A percentile compares a stretch with the other conserved stretches of the same genome.
Evolutionary conservation across 2,329 filamentous ascomycete genomes (phyloP).

Genomic region (Colletotrichum aenigma): DNA sequence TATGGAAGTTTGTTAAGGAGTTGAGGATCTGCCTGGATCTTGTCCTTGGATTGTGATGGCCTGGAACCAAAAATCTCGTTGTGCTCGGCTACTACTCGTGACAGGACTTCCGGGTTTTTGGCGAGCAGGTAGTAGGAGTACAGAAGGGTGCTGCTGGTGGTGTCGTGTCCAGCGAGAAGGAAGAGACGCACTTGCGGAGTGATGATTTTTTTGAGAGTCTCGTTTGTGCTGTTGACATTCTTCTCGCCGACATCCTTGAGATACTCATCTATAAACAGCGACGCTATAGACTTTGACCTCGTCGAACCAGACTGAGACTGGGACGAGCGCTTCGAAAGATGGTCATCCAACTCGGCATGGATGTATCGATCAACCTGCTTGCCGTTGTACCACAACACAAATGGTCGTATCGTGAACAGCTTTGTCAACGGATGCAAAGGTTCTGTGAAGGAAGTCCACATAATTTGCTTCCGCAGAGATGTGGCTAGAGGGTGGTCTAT

Average conservation of each 20-base stretch:
- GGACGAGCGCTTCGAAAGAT: not conserved
- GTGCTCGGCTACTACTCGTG: slow-evolving; percentile 30
- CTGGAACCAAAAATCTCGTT: slow-evolving; percentile 50
- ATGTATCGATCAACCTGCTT: not conserved
- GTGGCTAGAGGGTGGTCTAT: not conserved
- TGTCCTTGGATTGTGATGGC: slow-evolving; percentile 34
- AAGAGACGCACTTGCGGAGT: slow-evolving; percentile 33
- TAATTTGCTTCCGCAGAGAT: not conserved
- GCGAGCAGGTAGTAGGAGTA: slow-evolving; percentile 27
- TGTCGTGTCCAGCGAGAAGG: slow-evolving; percentile 36
- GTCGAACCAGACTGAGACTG: not conserved
- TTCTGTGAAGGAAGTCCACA: not conserved
- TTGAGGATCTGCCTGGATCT: slow-evolving; percentile 44
- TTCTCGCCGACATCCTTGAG: not conserved
- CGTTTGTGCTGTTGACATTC: not conserved
- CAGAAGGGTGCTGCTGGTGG: slow-evolving; percentile 30
- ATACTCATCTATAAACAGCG: not conserved
- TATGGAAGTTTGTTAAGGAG: slow-evolving; percentile 56
- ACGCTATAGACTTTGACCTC: not conserved
- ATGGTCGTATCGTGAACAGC: not conserved
- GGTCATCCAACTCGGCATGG: not conserved
- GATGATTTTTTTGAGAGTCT: slow-evolving; percentile 11
- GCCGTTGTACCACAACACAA: not conserved
- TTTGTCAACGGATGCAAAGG: not conserved
- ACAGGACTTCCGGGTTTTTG: slow-evolving; percentile 25